phyloP scores from a whole-genome alignment of 345 rosid species.

The Gossypium turneri region DNA sequence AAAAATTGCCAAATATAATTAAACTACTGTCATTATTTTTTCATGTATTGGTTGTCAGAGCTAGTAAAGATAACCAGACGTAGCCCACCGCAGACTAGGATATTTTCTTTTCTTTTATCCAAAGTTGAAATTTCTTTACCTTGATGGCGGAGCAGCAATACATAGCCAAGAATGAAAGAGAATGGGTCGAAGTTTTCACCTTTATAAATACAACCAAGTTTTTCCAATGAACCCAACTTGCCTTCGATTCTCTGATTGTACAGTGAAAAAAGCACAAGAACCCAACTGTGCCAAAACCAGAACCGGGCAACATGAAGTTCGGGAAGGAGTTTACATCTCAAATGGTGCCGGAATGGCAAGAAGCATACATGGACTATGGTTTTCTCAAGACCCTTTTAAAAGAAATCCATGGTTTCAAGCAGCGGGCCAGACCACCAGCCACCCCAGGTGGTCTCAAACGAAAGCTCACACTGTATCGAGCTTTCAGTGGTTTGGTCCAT shows the following conservation, averaged over 20 bases:
- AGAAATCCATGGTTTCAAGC: conserved; percentile 43
- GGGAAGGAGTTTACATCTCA: conserved; percentile 65
- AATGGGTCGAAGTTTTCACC: no score
- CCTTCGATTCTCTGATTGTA: no score
- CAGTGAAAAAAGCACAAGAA: no score
- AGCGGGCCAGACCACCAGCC: conserved; percentile 22
- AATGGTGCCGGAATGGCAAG: conserved; percentile 79
- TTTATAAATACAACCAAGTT: no score
- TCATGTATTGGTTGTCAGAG: no score
- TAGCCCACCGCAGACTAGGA: background rate
- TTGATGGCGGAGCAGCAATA: no score
- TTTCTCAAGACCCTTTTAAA: conserved; percentile 49
- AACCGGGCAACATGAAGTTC: conserved; percentile 46
- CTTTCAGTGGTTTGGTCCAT: conserved; percentile 54
- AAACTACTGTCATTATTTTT: no score
- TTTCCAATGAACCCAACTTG: no score
- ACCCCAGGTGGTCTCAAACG: conserved; percentile 46
- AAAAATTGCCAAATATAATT: no score
- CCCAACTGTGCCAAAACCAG: background rate
- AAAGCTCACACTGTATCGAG: conserved; percentile 40
- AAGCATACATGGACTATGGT: conserved; percentile 58
- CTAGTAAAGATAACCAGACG: no score
- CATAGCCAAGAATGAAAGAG: no score
- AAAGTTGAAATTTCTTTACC: background rate
- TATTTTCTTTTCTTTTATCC: background rate